Evolutionary conservation across 2,329 filamentous ascomycete species (phyloP).

Genomic region (Monosporascus cannonballus): DNA sequence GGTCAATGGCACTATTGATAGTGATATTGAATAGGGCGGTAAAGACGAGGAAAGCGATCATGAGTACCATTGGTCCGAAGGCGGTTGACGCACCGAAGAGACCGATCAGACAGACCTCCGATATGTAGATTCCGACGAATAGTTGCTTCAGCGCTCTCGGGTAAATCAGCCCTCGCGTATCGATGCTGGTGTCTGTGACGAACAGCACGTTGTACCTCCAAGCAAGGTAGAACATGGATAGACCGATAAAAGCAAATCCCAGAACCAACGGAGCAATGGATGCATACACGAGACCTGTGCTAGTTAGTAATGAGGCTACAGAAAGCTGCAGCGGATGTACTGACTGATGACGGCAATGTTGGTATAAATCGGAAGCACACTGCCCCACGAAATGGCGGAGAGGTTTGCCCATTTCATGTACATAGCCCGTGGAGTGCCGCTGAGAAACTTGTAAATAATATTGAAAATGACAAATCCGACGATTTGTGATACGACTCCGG

Average conservation of each 20-base stretch:
- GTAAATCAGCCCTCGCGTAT: constrained; percentile 84
- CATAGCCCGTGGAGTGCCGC: constrained; percentile 73
- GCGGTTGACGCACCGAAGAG: constrained; percentile 68
- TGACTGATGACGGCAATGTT: constrained; percentile 73
- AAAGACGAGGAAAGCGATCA: constrained; percentile 71
- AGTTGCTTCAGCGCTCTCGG: constrained; percentile 83
- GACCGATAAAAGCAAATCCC: constrained; percentile 71
- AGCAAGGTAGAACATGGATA: constrained; percentile 77
- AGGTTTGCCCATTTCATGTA: constrained; percentile 73
- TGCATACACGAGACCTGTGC: constrained; percentile 71
- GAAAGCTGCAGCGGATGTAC: constrained; percentile 21
- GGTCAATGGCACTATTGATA: constrained; percentile 66
- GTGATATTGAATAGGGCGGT: constrained; percentile 70
- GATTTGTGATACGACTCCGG: constrained; percentile 65
- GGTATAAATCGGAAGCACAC: constrained; percentile 72
- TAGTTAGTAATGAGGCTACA: constrained; percentile 10
- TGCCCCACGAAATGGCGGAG: constrained; percentile 75
- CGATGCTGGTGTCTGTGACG: constrained; percentile 73
- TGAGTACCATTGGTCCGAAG: constrained; percentile 65
- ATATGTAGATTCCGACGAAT: constrained; percentile 76
- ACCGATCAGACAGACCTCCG: constrained; percentile 76
- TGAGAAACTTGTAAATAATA: constrained; percentile 66
- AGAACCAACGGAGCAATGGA: constrained; percentile 82
- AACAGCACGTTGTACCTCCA: constrained; percentile 90
- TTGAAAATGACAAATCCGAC: constrained; percentile 68